Evolutionary conservation across 306 rosid species (phyloP), one percentile per base, ranked within the genome.

Genomic region (Erythrophleum fordii): DNA sequence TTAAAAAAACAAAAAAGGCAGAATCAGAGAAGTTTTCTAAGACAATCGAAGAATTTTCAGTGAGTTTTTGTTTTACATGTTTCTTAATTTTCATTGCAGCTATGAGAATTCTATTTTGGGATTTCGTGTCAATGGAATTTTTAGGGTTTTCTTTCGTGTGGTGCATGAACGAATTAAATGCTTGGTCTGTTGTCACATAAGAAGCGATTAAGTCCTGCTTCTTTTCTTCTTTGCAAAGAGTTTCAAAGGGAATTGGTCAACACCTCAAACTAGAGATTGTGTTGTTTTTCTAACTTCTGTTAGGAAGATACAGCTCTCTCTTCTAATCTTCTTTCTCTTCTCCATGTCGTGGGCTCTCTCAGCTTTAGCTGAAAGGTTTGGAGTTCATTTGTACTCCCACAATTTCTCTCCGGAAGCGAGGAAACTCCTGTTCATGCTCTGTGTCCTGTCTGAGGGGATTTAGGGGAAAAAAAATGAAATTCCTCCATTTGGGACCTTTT

Each of bases 41-140:
- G 81, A 80, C 74, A 78, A 84, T 82, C 88, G 75, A 85, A 60
- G 68, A 64, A 75, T 73, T 81, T 82, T 77, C 80, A 92, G 97
- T 92, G 77, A 84, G 92, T 84, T 29, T 84, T 44, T 29, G 81
- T 77, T 23, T 76, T 59, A 25, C 35, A 0, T 79, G 34, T 61
- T 7, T 70, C 11, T 34, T 11, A 41, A 73, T 45, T 37, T 80
- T 77, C 8, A n/a, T 49, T 65, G 74, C 5, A 20, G 35, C 16
- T 35, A n/a, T n/a, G 66, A 52, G 55, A 58, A 67, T 72, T 80
- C 79, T 28, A 2, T 37, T 64, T 72, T 68, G 13, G 76, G 41
- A 77, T 55, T n/a, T 61, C 68, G 73, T 86, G 65, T 39, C 14
- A 37, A 42, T 77, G 60, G 76, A 45, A 73, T 67, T 41, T 77